phyloP scores from a whole-genome alignment of 2,329 filamentous ascomycete genomes.

The Stemphylium beticola region DNA sequence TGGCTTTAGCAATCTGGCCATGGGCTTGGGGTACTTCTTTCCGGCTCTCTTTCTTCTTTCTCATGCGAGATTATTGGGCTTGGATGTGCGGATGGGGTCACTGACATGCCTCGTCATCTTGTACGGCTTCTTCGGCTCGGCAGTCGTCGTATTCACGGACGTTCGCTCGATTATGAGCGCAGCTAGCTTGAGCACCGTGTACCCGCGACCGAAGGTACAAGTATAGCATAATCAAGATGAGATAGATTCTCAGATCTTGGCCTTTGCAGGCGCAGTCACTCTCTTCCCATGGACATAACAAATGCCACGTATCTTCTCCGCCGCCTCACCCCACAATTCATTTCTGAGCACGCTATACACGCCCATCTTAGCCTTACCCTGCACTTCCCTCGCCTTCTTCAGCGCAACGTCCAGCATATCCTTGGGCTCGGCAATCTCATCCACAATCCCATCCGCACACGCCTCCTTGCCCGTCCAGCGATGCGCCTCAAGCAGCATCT shows the following conservation, averaged over 20 bases:
- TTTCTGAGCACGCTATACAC: constrained; percentile 60
- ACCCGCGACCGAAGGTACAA: background rate
- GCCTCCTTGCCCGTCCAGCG: constrained; percentile 61
- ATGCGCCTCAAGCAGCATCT: constrained; percentile 64
- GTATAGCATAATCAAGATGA: background rate
- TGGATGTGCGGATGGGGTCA: too few relatives aligned
- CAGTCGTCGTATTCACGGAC: too few relatives aligned
- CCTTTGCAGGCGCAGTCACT: constrained; percentile 53
- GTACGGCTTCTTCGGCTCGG: too few relatives aligned
- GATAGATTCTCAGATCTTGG: constrained; percentile 50
- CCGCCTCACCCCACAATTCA: constrained; percentile 62
- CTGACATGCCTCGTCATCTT: too few relatives aligned
- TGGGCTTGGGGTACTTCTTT: too few relatives aligned
- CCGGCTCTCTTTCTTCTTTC: too few relatives aligned
- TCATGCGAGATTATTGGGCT: too few relatives aligned
- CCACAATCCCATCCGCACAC: constrained; percentile 60
- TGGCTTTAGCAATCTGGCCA: too few relatives aligned
- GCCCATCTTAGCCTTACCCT: constrained; percentile 54
- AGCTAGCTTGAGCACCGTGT: background rate
- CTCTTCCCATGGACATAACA: constrained; percentile 60
- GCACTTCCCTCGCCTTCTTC: constrained; percentile 53
- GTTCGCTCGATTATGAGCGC: background rate
- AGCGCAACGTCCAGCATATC: constrained; percentile 58
- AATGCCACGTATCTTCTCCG: constrained; percentile 58
- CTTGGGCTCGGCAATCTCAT: constrained; percentile 56